A percentile compares a stretch with the other conserved stretches of the same genome.
Evolutionary conservation across 306 rosid genomes (phyloP).

Genomic region (Corylus avellana): DNA sequence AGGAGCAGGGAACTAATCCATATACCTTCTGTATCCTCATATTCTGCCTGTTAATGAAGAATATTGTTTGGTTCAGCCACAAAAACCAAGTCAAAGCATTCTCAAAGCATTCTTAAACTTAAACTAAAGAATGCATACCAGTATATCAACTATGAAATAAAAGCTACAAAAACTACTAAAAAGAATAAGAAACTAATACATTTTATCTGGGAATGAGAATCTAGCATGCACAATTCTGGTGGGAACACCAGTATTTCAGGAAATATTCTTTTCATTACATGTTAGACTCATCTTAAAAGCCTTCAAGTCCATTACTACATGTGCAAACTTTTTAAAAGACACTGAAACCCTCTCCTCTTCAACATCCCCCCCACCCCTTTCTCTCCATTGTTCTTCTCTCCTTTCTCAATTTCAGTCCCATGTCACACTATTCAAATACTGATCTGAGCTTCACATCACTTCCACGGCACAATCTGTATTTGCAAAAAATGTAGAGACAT

Average conservation of each 20-base stretch:
- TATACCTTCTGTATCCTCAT: slow-evolving; percentile 82
- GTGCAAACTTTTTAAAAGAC: neutral
- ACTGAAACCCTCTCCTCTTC: neutral
- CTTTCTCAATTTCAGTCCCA: slow-evolving; percentile 9
- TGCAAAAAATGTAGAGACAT: slow-evolving; percentile 15
- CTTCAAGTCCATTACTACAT: neutral
- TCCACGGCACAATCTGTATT: slow-evolving; percentile 8
- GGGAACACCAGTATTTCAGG: neutral
- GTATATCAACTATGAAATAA: neutral
- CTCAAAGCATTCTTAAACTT: neutral
- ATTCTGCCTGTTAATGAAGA: slow-evolving; percentile 67
- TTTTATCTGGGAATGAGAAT: neutral
- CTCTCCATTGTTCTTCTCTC: slow-evolving; percentile 13
- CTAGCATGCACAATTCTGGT: neutral
- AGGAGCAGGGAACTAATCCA: slow-evolving; percentile 88
- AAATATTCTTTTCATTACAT: neutral
- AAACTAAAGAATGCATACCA: neutral
- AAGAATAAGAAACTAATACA: neutral
- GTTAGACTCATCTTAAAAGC: neutral
- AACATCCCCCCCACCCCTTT: neutral
- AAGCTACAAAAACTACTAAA: neutral
- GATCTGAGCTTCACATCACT: slow-evolving; percentile 22
- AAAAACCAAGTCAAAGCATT: slow-evolving; percentile 22
- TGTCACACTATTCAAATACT: slow-evolving; percentile 7
- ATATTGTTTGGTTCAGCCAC: slow-evolving; percentile 33